Evolutionary conservation across 169 alveolate genomes (phyloP).

Genomic region (Plasmodium chabaudi): DNA sequence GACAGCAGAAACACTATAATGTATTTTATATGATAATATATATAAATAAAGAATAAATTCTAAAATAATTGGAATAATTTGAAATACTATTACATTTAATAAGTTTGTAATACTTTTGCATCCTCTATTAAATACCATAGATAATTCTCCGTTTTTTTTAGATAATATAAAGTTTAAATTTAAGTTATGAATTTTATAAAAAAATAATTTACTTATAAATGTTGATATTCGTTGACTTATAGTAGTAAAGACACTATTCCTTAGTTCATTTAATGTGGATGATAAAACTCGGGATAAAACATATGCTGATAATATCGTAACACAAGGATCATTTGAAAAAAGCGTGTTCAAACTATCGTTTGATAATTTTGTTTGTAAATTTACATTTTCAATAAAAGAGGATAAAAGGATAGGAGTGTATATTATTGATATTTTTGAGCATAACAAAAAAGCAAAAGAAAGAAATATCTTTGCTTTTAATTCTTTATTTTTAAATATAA

Average conservation of each 20-base stretch:
- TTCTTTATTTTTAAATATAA: slow-evolving; percentile 68
- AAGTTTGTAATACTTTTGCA: slow-evolving; percentile 85
- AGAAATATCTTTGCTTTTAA: slow-evolving; percentile 53
- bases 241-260: slow-evolving; percentile 84
- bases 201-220: slow-evolving; percentile 81
- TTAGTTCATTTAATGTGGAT: slow-evolving; percentile 79
- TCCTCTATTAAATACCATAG: slow-evolving; percentile 84
- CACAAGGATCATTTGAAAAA: slow-evolving; percentile 22
- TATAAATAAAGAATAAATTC: slow-evolving; percentile 87
- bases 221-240: slow-evolving; percentile 84
- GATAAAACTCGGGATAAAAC: slow-evolving; percentile 60
- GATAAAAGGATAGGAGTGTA: slow-evolving; percentile 65
- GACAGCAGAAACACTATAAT: slow-evolving; percentile 85
- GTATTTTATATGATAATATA: slow-evolving; percentile 87
- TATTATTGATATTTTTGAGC: slow-evolving; percentile 71
- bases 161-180: slow-evolving; percentile 83
- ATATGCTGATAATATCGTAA: slow-evolving; percentile 39
- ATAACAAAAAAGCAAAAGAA: slow-evolving; percentile 63
- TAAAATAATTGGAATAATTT: slow-evolving; percentile 85
- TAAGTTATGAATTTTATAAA: slow-evolving; percentile 83
- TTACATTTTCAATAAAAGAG: slow-evolving; percentile 75
- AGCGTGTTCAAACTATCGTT: not conserved
- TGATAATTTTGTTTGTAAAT: slow-evolving; percentile 40
- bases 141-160: slow-evolving; percentile 84
- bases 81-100: slow-evolving; percentile 84